Percentiles rank a stretch among this genome's conserved stretches.
These are phyloP conservation scores for Zymoseptoria ardabiliae DNA, from an alignment of 2,329 filamentous ascomycete genomes.

Conservation along the genomic window DNA sequence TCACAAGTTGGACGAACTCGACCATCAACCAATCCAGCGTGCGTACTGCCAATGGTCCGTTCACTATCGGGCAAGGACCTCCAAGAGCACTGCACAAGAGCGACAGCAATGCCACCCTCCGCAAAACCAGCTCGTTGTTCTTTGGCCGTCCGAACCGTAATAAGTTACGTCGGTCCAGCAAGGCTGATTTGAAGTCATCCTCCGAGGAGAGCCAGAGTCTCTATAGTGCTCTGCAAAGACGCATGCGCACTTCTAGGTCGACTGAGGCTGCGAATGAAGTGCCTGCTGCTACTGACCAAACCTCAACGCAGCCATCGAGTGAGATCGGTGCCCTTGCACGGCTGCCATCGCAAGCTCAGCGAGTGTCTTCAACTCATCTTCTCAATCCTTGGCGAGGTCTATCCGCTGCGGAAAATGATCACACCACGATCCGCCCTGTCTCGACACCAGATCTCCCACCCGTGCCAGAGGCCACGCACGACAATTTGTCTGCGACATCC, in stretches of 20 bases:
- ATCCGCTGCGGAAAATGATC: conserved; percentile 3
- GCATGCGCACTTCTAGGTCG: conserved; percentile 39
- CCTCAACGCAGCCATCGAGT: not conserved
- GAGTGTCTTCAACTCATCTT: conserved; percentile 4
- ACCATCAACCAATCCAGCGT: conserved; percentile 47
- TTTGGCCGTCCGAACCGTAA: conserved; percentile 24
- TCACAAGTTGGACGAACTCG: conserved; percentile 67
- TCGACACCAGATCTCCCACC: conserved; percentile 19
- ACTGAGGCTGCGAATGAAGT: conserved; percentile 3
- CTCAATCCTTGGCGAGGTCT: conserved; percentile 8
- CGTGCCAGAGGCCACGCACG: conserved; percentile 8
- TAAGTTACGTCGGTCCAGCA: conserved; percentile 24
- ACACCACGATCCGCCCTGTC: conserved; percentile 22
- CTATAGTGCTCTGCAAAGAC: conserved; percentile 50
- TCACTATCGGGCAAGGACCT: not conserved
- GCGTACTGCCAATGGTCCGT: conserved; percentile 29
- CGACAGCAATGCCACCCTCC: conserved; percentile 16
- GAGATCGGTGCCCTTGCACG: not conserved
- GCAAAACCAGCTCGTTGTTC: conserved; percentile 24
- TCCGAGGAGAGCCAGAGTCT: conserved; percentile 51
- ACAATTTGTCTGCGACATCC: not conserved
- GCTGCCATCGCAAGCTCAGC: not conserved
- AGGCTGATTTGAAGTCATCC: conserved; percentile 19
- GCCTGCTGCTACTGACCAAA: not conserved
- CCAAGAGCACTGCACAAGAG: conserved; percentile 7